Evolutionary conservation across 805 yeast genomes (phyloP).

Genomic region (Starmerella davenportii): DNA sequence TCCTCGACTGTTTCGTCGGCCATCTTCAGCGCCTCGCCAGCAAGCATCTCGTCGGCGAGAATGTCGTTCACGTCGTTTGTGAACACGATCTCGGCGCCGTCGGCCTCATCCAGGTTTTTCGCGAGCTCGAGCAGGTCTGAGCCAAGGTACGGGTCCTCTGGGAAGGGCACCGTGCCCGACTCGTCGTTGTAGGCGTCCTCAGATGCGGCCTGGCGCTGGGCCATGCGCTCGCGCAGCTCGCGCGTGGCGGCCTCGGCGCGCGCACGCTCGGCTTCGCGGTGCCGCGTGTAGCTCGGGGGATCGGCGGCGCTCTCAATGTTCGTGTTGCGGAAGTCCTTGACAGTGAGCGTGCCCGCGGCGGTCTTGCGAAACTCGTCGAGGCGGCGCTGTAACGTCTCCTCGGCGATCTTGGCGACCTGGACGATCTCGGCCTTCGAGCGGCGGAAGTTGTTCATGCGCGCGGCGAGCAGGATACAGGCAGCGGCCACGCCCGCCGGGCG

Average conservation of each 20-base stretch:
- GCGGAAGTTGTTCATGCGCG: constrained; percentile 89
- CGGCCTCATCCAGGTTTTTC: constrained; percentile 16
- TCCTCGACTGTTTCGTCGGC: constrained; percentile 7
- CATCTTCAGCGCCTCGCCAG: constrained; percentile 11
- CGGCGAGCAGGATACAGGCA: constrained; percentile 81
- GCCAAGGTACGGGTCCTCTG: constrained; percentile 16
- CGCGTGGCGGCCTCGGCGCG: constrained; percentile 15
- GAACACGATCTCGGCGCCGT: constrained; percentile 19
- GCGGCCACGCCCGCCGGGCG: constrained; percentile 98
- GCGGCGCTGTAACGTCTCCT: constrained; percentile 78
- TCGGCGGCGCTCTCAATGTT: constrained; percentile 30
- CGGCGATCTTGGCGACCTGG: constrained; percentile 88
- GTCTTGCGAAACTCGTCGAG: constrained; percentile 75
- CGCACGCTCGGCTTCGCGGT: constrained; percentile 33
- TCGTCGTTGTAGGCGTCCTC: constrained; percentile 13
- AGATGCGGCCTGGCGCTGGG: constrained; percentile 1
- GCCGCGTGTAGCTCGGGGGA: constrained; percentile 70
- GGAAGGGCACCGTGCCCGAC: constrained; percentile 8
- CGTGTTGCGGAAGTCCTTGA: constrained; percentile 48
- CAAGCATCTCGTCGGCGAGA: constrained; percentile 15
- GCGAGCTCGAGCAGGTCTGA: constrained; percentile 16
- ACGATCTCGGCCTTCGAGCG: constrained; percentile 87
- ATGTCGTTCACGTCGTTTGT: constrained; percentile 18
- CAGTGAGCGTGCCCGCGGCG: constrained; percentile 51
- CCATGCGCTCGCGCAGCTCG: constrained; percentile 5